Evolutionary conservation across 2,329 filamentous ascomycete genomes (phyloP), one percentile per base, ranked within the genome.

Genomic region (Hypoxylon sp.): DNA sequence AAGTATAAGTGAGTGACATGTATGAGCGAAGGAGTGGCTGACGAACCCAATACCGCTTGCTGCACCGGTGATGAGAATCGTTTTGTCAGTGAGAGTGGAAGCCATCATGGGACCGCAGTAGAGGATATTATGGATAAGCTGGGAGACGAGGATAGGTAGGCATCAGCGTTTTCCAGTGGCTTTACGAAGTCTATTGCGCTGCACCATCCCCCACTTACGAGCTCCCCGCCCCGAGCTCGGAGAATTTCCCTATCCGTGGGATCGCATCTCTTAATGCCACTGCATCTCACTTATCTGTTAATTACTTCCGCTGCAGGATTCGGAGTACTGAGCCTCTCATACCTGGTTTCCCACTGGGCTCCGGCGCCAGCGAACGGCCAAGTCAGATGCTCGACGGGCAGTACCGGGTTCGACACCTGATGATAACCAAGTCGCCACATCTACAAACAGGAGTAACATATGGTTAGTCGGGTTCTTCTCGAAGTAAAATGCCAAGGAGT

Each of bases 11-110:
- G 30, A 61, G 37, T 51, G 14, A n/a, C 17, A 22, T 4, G 17
- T 22, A 25, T 14, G n/a, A 51, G 49, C 31, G 14, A 11, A 14
- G 48, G 11, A 61, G 27, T 37, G 22, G 17, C 27, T 22, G 42
- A 27, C 46, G n/a, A n/a, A 22, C 72, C 72, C 72, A 51, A 74
- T 74, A 54, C 72, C 72, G 33, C 72, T 74, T 17, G 64, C 72
- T 17, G 72, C 72, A 14, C 72, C 72, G 13, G 72, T 74, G 25
- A 74, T 57, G 17, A 74, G 55, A 35, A 74, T 63, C 14, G 66
- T 69, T 56, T 72, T 74, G 20, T 62, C 72, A 1, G 66, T 44
- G 17, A 74, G 66, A 46, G 42, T 68, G 3, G 59, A 57, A 25
- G 69, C 27, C 70, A 72, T 72, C 11, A 55, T 68, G 61, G 42